Base-by-base conservation (phyloP, 257 asterid genomes). In the Echium plantagineum region DNA sequence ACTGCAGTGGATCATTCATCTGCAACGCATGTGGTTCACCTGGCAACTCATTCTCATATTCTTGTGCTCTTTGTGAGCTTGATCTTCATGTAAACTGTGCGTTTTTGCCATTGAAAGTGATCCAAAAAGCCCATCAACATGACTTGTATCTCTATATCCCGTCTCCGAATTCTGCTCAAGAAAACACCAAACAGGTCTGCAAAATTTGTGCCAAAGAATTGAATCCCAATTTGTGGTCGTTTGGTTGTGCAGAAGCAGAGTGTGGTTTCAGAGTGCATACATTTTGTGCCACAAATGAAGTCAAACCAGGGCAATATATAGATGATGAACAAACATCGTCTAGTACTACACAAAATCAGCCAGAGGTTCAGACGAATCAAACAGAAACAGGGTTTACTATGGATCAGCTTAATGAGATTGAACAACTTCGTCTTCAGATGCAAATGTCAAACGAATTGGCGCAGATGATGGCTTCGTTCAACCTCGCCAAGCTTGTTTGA, bases 71-170 rank as follows among this genome's bases (percentile, higher is more conserved):
- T 2, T 85, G 94, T 59, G 94, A 82, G 31, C 67, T 85, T 13
- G 94, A 85, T 59, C 85, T 85, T n/a, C 94, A 85, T 52, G 51
- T 80, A 24, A 70, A 73, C 1, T 85, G 90, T 48, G 81, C 94
- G 0, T 80, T 71, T 20, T 46, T 85, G 60, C 89, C 89, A 0
- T 79, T 28, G 1, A 62, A 63, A 38, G 76, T 80, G 28, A 67
- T 9, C 70, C 77, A 75, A 71, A 63, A 67, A 5, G 26, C 55
- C 47, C 94, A 85, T 56, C 67, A 63, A 13, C 90, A 85, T 71
- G 84, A 78, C 22, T 16, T 85, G 9, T 13, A 21, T 21, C 52
- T 80, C 21, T 66, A 63, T 61, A 65, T 66, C 28, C 48, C 53
- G 9, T 38, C 10, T 22, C 53, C 59, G 18, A 69, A 53, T 32